phyloP scores from a whole-genome alignment of 352 stramenopile species.

The Phytophthora capsici region DNA sequence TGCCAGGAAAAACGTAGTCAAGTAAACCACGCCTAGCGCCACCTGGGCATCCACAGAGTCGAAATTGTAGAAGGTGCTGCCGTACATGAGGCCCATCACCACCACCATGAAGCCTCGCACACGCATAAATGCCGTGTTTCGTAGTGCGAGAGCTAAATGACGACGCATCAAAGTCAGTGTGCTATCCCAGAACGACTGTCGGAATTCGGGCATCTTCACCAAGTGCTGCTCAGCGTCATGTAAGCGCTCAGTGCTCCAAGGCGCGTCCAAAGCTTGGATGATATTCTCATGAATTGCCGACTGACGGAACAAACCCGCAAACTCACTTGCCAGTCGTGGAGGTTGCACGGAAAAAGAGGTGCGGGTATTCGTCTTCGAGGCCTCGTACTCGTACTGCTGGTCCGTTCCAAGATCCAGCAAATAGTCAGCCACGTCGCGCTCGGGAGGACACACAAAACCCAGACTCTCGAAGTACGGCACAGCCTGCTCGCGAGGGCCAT shows the following conservation, averaged over 20 bases:
- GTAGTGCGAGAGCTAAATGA: conserved; percentile 51
- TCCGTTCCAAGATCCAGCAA: conserved; percentile 44
- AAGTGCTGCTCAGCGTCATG: conserved; percentile 39
- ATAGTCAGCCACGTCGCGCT: conserved; percentile 45
- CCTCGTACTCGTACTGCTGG: conserved; percentile 33
- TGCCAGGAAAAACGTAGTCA: conserved; percentile 69
- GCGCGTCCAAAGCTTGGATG: conserved; percentile 67
- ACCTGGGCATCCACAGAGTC: conserved; percentile 29
- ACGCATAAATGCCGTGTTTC: conserved; percentile 32
- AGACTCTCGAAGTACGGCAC: conserved; percentile 52
- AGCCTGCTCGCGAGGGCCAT: conserved; percentile 38
- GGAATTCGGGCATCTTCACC: conserved; percentile 48
- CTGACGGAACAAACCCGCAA: conserved; percentile 13
- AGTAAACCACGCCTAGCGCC: conserved; percentile 68
- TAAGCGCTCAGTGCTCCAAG: conserved; percentile 6
- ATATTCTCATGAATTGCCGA: conserved; percentile 35
- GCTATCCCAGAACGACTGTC: conserved; percentile 59
- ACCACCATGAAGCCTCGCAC: conserved; percentile 32
- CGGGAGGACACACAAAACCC: conserved; percentile 46
- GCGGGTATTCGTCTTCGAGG: conserved; percentile 10
- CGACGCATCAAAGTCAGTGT: conserved; percentile 38
- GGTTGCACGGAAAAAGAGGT: neutral
- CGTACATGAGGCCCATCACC: conserved; percentile 38
- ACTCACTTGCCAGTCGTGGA: conserved; percentile 25
- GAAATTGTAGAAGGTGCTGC: conserved; percentile 37